These are phyloP conservation scores for Salvia splendens DNA, from an alignment of 257 asterid genomes.

Conservation along the genomic window DNA sequence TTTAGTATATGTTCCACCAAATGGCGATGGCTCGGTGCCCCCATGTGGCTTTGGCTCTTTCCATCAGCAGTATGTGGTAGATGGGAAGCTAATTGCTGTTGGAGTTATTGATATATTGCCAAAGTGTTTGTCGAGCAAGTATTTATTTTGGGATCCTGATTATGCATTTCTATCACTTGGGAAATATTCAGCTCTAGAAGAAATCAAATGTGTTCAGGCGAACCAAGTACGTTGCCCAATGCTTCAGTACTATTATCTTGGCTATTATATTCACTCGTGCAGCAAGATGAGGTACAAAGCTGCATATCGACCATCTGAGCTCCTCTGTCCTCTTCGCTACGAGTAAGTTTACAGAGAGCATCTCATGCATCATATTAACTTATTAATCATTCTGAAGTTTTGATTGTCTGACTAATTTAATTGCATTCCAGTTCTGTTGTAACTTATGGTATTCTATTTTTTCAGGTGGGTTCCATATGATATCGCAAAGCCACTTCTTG, in stretches of 20 bases:
- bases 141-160: slow-evolving; percentile 99
- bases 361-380: no score
- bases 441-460: slow-evolving; percentile 26
- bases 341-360: no score
- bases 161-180: slow-evolving; percentile 86
- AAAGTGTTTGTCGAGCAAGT: slow-evolving; percentile 90
- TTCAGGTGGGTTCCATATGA: slow-evolving; percentile 87
- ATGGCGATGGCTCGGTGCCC: slow-evolving; percentile 57
- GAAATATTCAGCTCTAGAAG: slow-evolving; percentile 85
- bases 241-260: slow-evolving; percentile 96
- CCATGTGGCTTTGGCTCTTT: slow-evolving; percentile 96
- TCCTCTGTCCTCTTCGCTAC: slow-evolving; percentile 91
- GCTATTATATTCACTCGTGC: slow-evolving; percentile 96
- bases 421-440: slow-evolving; percentile 15
- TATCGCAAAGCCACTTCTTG: slow-evolving; percentile 70
- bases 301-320: slow-evolving; percentile 91
- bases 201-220: slow-evolving; percentile 76
- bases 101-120: slow-evolving; percentile 96
- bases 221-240: slow-evolving; percentile 73
- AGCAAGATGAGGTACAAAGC: slow-evolving; percentile 97
- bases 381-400: background rate
- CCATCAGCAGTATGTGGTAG: slow-evolving; percentile 94
- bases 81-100: slow-evolving; percentile 89
- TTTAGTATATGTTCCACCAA: slow-evolving; percentile 61
- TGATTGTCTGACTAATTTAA: slow-evolving; percentile 1